Conservation (phyloP, 257 asterid genomes). For the Solanum chiquidenum region DNA sequence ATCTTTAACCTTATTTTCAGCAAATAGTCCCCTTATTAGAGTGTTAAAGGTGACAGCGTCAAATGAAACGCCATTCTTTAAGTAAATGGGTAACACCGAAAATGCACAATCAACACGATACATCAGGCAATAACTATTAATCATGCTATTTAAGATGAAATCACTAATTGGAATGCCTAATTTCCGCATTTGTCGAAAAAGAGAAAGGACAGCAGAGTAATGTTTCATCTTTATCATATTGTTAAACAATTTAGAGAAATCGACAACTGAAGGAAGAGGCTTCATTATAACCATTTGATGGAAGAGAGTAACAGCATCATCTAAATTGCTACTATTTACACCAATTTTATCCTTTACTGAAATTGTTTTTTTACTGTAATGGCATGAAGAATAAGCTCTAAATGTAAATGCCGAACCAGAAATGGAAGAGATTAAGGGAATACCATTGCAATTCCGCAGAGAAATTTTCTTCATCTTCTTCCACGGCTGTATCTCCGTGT, state of each 20-base stretch:
- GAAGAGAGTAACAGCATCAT: neutral
- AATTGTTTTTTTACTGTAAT: too few species aligned
- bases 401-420: too few species aligned
- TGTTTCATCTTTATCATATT: neutral
- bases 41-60: rapidly evolving
- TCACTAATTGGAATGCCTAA: neutral
- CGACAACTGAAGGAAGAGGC: neutral
- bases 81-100: neutral
- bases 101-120: neutral
- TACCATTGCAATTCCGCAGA: neutral
- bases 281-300: neutral
- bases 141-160: neutral
- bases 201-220: neutral
- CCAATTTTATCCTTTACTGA: too few species aligned
- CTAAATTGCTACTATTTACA: neutral
- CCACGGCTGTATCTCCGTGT: too few species aligned
- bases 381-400: too few species aligned
- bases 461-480: too few species aligned
- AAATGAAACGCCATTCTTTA: neutral
- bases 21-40: rapidly evolving
- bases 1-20: neutral
- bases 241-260: neutral
- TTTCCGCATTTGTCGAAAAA: neutral
- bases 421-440: neutral
- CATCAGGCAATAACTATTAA: neutral